These are phyloP conservation scores for Phytophthora crassamura DNA, from an alignment of 352 stramenopile genomes.

Conservation along the genomic window DNA sequence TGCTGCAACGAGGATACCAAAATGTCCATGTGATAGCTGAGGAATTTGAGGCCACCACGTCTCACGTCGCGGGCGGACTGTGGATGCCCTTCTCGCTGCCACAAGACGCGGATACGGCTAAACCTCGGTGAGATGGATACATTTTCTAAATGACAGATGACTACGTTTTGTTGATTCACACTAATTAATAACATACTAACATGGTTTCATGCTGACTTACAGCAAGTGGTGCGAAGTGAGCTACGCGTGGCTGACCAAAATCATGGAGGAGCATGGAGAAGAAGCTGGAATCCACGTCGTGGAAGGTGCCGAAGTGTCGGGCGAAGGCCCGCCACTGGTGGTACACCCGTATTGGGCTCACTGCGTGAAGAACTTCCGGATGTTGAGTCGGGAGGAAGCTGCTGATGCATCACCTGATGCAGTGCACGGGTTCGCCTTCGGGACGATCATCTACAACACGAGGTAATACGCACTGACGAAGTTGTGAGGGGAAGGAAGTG, in stretches of 20 bases:
- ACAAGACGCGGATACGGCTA: slow-evolving; percentile 37
- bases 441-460: slow-evolving; percentile 75
- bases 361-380: slow-evolving; percentile 62
- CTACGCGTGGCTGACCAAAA: slow-evolving; percentile 61
- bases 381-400: slow-evolving; percentile 52
- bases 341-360: slow-evolving; percentile 77
- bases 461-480: slow-evolving; percentile 14
- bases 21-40: slow-evolving; percentile 57
- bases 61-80: slow-evolving; percentile 71
- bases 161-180: slow-evolving; percentile 1
- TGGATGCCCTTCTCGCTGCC: slow-evolving; percentile 79
- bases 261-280: slow-evolving; percentile 48
- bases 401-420: slow-evolving; percentile 42
- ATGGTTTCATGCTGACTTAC: background rate
- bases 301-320: slow-evolving; percentile 53
- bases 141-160: slow-evolving; percentile 10
- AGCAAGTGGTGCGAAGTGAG: slow-evolving; percentile 75
- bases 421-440: slow-evolving; percentile 59
- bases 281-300: slow-evolving; percentile 64
- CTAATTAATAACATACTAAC: background rate
- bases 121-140: slow-evolving; percentile 38
- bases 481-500: too few species aligned
- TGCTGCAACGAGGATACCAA: slow-evolving; percentile 59
- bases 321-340: slow-evolving; percentile 38
- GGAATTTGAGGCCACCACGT: slow-evolving; percentile 65